A percentile compares a stretch with the other conserved stretches of the same genome.
Evolutionary conservation across 2,329 filamentous ascomycete genomes (phyloP).

Genomic region (Calonectria montana): DNA sequence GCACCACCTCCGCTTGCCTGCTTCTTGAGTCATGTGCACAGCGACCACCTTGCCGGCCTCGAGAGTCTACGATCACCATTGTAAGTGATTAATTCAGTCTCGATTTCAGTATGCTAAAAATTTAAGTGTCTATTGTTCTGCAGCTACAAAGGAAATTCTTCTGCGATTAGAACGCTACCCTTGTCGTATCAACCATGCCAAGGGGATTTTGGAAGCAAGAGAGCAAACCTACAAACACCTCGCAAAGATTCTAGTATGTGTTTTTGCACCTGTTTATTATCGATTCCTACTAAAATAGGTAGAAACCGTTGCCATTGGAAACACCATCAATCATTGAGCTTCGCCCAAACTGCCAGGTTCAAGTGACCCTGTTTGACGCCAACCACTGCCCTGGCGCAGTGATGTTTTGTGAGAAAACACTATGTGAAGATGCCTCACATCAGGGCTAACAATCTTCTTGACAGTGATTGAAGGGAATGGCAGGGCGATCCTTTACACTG

Average conservation of each 20-base stretch:
- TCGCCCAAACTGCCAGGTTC: conserved; percentile 73
- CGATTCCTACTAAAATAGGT: background rate
- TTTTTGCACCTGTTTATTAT: rapidly evolving
- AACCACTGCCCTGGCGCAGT: conserved; percentile 93
- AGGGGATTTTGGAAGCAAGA: conserved; percentile 79
- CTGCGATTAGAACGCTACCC: conserved; percentile 82
- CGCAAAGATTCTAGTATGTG: conserved; percentile 70
- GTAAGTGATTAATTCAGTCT: conserved; percentile 47
- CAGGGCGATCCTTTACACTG: conserved; percentile 86
- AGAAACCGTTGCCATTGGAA: conserved; percentile 85
- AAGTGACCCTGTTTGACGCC: conserved; percentile 87
- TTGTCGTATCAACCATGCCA: conserved; percentile 83
- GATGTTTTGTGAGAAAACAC: conserved; percentile 76
- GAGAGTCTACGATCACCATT: conserved; percentile 83
- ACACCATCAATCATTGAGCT: conserved; percentile 84
- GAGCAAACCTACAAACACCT: conserved; percentile 83
- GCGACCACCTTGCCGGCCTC: conserved; percentile 86
- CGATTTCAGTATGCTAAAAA: background rate
- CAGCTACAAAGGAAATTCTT: conserved; percentile 83
- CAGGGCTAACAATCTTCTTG: background rate
- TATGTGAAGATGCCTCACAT: rapidly evolving
- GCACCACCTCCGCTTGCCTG: conserved; percentile 77
- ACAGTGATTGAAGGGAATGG: conserved; percentile 78
- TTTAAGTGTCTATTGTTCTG: conserved; percentile 83
- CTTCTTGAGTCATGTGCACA: conserved; percentile 93